Conservation (phyloP, 306 rosid genomes). For the Cucurbita argyrosperma region DNA sequence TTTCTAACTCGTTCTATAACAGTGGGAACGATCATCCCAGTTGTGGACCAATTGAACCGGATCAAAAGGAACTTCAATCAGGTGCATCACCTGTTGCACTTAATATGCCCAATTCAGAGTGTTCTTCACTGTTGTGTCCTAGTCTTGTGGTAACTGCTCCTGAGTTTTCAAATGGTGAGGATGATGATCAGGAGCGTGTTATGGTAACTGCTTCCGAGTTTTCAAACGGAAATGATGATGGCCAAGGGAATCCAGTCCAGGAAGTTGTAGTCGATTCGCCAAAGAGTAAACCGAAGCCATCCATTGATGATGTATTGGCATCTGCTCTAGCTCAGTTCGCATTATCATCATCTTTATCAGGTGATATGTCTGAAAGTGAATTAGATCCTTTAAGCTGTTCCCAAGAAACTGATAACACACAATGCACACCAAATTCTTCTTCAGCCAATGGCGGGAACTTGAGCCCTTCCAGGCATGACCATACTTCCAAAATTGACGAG, state of each 20-base stretch:
- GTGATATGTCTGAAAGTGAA: conserved; percentile 10
- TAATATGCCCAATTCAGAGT: conserved; percentile 19
- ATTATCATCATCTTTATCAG: conserved; percentile 20
- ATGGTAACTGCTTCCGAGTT: conserved; percentile 66
- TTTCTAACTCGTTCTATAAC: conserved; percentile 28
- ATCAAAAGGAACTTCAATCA: conserved; percentile 10
- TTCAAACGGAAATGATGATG: conserved; percentile 46
- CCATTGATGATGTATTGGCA: conserved; percentile 67
- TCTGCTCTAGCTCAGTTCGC: conserved; percentile 68
- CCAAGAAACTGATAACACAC: conserved; percentile 10
- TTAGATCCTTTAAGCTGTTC: conserved; percentile 13
- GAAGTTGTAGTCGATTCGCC: conserved; percentile 14
- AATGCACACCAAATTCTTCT: conserved; percentile 13
- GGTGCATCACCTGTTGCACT: conserved; percentile 17
- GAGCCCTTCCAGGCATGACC: not conserved
- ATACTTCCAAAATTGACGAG: conserved; percentile 9
- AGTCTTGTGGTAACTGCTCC: conserved; percentile 75
- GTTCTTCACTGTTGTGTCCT: conserved; percentile 32
- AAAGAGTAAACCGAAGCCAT: conserved; percentile 29
- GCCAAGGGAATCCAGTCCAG: conserved; percentile 18
- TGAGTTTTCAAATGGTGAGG: conserved; percentile 52
- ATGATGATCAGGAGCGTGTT: conserved; percentile 50
- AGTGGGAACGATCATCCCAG: conserved; percentile 19
- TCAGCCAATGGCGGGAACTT: conserved; percentile 10
- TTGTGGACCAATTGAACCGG: conserved; percentile 23